A percentile compares a stretch with the other conserved stretches of the same genome.
These are phyloP conservation scores for Leishmania guyanensis DNA, from an alignment of 208 protist species.

Conservation along the genomic window DNA sequence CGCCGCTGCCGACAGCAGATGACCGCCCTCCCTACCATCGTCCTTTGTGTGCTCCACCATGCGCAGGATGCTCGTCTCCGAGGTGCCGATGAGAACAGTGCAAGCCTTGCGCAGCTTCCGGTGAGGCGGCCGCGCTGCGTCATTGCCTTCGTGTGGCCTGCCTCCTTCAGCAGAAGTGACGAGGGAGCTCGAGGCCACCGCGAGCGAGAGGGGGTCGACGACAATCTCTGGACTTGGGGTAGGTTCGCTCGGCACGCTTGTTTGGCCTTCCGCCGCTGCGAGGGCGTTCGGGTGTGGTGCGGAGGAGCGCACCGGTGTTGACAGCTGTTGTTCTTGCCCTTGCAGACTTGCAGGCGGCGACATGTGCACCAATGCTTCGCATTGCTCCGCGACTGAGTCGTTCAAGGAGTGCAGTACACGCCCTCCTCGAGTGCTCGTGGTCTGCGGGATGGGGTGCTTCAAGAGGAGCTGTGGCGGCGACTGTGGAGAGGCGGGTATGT, in stretches of 20 bases:
- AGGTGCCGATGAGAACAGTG: slow-evolving; percentile 19
- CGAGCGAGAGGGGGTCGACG: slow-evolving; percentile 19
- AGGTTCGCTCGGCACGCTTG: background rate
- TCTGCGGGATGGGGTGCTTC: slow-evolving; percentile 15
- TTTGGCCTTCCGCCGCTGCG: background rate
- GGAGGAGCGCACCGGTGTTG: background rate
- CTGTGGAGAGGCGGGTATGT: slow-evolving; percentile 1
- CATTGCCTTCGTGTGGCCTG: background rate
- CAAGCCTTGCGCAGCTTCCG: slow-evolving; percentile 6
- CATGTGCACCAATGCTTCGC: slow-evolving; percentile 8
- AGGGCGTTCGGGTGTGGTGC: background rate
- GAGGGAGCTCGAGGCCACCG: slow-evolving; percentile 17
- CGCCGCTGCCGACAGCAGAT: background rate
- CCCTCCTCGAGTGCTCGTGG: background rate
- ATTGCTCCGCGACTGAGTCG: slow-evolving; percentile 17
- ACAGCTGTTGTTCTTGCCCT: background rate
- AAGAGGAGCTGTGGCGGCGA: background rate
- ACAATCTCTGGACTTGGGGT: slow-evolving; percentile 11
- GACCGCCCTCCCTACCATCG: background rate
- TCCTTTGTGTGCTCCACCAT: slow-evolving; percentile 19
- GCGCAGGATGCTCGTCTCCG: slow-evolving; percentile 30
- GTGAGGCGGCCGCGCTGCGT: background rate
- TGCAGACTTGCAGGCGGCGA: background rate
- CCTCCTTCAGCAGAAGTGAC: background rate
- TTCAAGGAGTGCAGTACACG: slow-evolving; percentile 1